Evolutionary conservation across 805 yeast genomes (phyloP).

Genomic region (Ogataea pilisensis): DNA sequence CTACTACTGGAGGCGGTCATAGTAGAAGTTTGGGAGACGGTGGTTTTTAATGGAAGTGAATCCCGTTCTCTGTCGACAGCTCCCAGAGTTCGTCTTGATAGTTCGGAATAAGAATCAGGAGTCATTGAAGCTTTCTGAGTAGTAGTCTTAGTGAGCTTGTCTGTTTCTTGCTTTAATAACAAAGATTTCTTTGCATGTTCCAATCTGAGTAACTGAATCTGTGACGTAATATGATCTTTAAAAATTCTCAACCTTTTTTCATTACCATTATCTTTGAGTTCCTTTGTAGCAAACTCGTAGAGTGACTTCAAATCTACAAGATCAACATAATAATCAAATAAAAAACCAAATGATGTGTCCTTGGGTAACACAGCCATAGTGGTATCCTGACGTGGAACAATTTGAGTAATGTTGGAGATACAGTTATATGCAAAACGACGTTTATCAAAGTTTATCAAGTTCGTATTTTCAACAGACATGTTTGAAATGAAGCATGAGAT

Average conservation of each 20-base stretch:
- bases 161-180: slow-evolving; percentile 26
- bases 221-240: slow-evolving; percentile 40
- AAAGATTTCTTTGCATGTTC: slow-evolving; percentile 36
- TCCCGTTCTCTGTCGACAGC: neutral
- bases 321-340: slow-evolving; percentile 43
- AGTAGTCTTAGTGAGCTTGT: slow-evolving; percentile 4
- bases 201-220: slow-evolving; percentile 47
- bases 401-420: slow-evolving; percentile 48
- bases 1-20: neutral
- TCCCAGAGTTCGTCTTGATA: slow-evolving; percentile 1
- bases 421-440: slow-evolving; percentile 64
- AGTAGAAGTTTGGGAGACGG: slow-evolving; percentile 1
- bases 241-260: slow-evolving; percentile 40
- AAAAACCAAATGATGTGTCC: slow-evolving; percentile 48
- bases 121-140: neutral
- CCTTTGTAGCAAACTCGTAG: slow-evolving; percentile 41
- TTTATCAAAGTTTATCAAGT: slow-evolving; percentile 81
- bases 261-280: slow-evolving; percentile 35
- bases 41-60: slow-evolving; percentile 3
- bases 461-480: slow-evolving; percentile 60
- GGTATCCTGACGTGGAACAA: slow-evolving; percentile 32
- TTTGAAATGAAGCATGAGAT: slow-evolving; percentile 75
- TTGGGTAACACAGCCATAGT: slow-evolving; percentile 10
- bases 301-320: slow-evolving; percentile 32
- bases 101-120: slow-evolving; percentile 2